Evolutionary conservation across 73 alveolate genomes (phyloP).

Genomic region (Paramecium biaurelia): DNA sequence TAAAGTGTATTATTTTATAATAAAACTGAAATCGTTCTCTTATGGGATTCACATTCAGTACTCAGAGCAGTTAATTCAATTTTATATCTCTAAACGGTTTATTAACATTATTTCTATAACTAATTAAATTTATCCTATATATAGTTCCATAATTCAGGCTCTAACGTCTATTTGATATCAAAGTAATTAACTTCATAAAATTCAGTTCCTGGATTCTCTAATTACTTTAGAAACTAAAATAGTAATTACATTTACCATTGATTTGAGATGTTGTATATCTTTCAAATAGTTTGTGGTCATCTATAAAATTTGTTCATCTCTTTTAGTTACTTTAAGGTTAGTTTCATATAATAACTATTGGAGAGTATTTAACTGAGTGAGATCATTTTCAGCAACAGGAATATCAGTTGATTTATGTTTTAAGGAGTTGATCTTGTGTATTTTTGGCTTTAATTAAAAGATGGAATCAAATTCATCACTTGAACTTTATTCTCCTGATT

Average conservation of each 20-base stretch:
- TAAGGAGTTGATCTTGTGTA: neutral
- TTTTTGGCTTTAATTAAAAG: neutral
- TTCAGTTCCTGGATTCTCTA: constrained; percentile 28
- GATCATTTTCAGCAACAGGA: neutral
- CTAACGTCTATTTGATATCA: neutral
- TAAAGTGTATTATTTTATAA: neutral
- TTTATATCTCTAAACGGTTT: neutral
- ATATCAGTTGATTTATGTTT: neutral
- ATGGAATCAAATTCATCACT: neutral
- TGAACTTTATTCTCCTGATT: constrained; percentile 36
- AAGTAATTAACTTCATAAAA: constrained; percentile 38
- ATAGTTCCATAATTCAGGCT: neutral
- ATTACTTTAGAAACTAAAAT: constrained; percentile 3
- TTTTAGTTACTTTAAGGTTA: neutral
- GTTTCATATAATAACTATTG: neutral
- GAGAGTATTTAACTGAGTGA: neutral
- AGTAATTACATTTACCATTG: neutral
- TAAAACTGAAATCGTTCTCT: neutral
- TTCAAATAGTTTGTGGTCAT: constrained; percentile 6
- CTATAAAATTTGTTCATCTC: neutral
- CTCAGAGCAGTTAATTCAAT: neutral
- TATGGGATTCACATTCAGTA: constrained; percentile 16
- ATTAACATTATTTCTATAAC: neutral
- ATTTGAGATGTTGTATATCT: constrained; percentile 26
- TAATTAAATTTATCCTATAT: neutral